These are phyloP conservation scores for Pythium diclinum DNA, from an alignment of 352 stramenopile species.

Conservation along the genomic window DNA sequence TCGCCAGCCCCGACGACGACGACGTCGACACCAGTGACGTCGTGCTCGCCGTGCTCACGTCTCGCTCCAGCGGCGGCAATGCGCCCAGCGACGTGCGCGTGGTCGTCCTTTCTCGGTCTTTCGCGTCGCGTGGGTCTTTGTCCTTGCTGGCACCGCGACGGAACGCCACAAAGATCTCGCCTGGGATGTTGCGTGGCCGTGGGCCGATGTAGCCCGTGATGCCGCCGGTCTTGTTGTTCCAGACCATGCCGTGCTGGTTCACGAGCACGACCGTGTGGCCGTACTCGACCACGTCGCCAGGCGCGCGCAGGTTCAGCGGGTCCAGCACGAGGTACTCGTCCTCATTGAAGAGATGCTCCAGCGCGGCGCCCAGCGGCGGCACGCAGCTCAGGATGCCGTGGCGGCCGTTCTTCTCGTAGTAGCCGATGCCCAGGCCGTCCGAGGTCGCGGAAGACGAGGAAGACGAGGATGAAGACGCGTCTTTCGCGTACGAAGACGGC, in stretches of 20 bases:
- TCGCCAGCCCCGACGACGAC: slow-evolving; percentile 14
- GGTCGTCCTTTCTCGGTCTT: neutral
- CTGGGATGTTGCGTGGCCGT: slow-evolving; percentile 53
- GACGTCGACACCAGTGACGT: slow-evolving; percentile 18
- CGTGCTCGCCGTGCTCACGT: slow-evolving; percentile 15
- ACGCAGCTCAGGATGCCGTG: slow-evolving; percentile 83
- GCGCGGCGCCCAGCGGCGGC: slow-evolving; percentile 64
- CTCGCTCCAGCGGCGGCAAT: slow-evolving; percentile 6
- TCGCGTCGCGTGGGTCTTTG: slow-evolving; percentile 9
- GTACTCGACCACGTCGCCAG: slow-evolving; percentile 61
- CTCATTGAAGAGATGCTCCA: slow-evolving; percentile 76
- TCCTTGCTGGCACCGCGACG: slow-evolving; percentile 27
- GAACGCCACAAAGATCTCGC: slow-evolving; percentile 81
- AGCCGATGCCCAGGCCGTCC: slow-evolving; percentile 52
- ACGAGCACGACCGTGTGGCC: slow-evolving; percentile 75
- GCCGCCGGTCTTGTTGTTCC: slow-evolving; percentile 88
- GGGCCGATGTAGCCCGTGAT: slow-evolving; percentile 84
- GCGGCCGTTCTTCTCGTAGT: slow-evolving; percentile 86
- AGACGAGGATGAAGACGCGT: neutral
- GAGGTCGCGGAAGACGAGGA: neutral
- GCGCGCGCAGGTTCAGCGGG: slow-evolving; percentile 39
- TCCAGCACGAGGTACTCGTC: slow-evolving; percentile 81
- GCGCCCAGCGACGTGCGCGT: slow-evolving; percentile 2
- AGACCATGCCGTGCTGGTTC: slow-evolving; percentile 82
- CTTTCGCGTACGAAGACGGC: slow-evolving; percentile 48